Conservation (phyloP, 2,329 filamentous ascomycete species). For the Sarocladiaceae sp. region DNA sequence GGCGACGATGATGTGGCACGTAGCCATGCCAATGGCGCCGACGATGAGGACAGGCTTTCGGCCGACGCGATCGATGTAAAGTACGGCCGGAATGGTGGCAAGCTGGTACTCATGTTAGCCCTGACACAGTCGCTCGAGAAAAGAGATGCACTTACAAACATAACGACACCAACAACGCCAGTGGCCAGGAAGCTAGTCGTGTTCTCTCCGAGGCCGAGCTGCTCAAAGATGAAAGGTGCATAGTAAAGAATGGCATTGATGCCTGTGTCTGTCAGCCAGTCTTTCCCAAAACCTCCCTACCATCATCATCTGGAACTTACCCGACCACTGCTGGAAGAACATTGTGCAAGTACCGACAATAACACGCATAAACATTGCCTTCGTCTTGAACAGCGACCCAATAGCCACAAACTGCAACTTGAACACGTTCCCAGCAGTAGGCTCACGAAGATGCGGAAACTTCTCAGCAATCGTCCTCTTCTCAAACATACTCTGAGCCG, state of each 20-base stretch:
- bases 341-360: conserved; percentile 11
- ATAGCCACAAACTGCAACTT: conserved; percentile 65
- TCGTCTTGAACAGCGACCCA: conserved; percentile 57
- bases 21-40: conserved; percentile 13
- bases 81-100: conserved; percentile 14
- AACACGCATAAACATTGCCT: conserved; percentile 41
- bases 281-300: background rate
- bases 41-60: conserved; percentile 13
- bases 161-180: conserved; percentile 17
- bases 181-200: conserved; percentile 16
- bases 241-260: conserved; percentile 47
- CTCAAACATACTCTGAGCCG: conserved; percentile 13
- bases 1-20: conserved; percentile 13
- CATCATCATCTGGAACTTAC: conserved; percentile 14
- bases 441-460: conserved; percentile 12
- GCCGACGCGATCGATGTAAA: conserved; percentile 14
- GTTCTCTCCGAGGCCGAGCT: conserved; percentile 39
- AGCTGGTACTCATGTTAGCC: background rate
- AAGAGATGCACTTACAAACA: conserved; percentile 9
- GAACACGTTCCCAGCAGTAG: conserved; percentile 43
- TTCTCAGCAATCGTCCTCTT: conserved; percentile 12
- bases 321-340: conserved; percentile 9
- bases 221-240: conserved; percentile 50
- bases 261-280: background rate
- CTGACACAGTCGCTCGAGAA: background rate